Evolutionary conservation across 1,139 yeast genomes (phyloP).

Genomic region (Torulaspora pretoriensis): DNA sequence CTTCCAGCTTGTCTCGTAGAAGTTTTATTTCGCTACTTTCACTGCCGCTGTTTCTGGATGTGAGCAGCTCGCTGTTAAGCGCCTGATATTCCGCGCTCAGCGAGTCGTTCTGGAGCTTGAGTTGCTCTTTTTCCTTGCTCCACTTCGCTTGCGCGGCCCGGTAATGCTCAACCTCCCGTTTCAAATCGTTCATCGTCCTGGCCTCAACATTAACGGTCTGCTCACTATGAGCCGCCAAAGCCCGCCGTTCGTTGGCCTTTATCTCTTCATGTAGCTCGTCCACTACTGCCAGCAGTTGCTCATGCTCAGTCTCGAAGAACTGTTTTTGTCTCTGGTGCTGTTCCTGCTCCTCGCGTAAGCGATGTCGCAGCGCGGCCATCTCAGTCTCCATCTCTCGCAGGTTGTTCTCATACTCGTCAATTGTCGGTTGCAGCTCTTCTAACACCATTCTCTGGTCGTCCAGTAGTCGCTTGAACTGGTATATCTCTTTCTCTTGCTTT

Average conservation of each 20-base stretch:
- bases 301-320: constrained; percentile 34
- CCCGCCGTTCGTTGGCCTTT: constrained; percentile 27
- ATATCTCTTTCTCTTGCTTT: constrained; percentile 21
- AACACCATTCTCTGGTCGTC: constrained; percentile 34
- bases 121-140: constrained; percentile 30
- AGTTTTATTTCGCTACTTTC: constrained; percentile 23
- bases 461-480: constrained; percentile 28
- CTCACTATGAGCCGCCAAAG: constrained; percentile 7
- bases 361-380: constrained; percentile 22
- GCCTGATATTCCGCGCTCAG: constrained; percentile 28
- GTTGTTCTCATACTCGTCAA: constrained; percentile 31
- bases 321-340: constrained; percentile 27
- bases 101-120: constrained; percentile 32
- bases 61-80: constrained; percentile 21
- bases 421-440: constrained; percentile 35
- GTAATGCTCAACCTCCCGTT: constrained; percentile 14
- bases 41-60: not conserved
- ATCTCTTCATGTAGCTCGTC: constrained; percentile 33
- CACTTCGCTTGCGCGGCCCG: constrained; percentile 24
- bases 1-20: constrained; percentile 26
- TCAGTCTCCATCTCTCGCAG: constrained; percentile 25
- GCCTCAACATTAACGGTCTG: constrained; percentile 20
- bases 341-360: constrained; percentile 22
- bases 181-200: constrained; percentile 17
- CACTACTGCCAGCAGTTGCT: constrained; percentile 33